A percentile compares a stretch with the other conserved stretches of the same genome.
phyloP scores from a whole-genome alignment of 768 basidiomycete species.

The Leccinum subgranulosum region DNA sequence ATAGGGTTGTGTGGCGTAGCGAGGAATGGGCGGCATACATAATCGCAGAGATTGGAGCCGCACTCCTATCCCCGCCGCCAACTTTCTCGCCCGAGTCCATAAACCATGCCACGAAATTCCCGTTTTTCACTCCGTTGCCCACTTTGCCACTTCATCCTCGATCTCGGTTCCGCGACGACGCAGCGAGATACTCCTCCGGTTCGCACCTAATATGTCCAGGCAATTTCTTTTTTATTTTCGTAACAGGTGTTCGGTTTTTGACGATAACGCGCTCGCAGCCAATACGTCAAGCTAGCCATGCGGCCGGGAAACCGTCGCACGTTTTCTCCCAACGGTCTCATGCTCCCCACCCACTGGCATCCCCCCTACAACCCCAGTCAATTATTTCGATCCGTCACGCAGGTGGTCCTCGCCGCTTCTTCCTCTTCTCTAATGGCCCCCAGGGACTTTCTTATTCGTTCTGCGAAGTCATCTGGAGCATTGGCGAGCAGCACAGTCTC shows the following conservation, averaged over 20 bases:
- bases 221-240: background rate
- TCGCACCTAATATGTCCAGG: background rate
- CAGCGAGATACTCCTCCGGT: background rate
- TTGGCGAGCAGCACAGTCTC: background rate
- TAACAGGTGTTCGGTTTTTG: background rate
- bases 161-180: background rate
- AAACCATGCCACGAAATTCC: background rate
- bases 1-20: constrained; percentile 22
- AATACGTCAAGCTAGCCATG: background rate
- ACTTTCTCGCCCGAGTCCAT: background rate
- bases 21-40: constrained; percentile 6
- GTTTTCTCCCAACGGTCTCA: background rate
- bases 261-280: background rate
- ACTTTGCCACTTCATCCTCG: background rate
- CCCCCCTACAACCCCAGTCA: background rate
- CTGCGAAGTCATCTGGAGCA: background rate
- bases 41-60: background rate
- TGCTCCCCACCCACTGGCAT: background rate
- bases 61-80: background rate
- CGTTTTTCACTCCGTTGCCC: background rate
- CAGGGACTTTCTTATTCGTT: background rate
- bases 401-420: background rate
- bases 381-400: background rate
- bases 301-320: background rate
- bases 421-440: background rate